Evolutionary conservation across 306 rosid species (phyloP), one percentile per base, ranked within the genome.

Genomic region (Rosa rugosa): DNA sequence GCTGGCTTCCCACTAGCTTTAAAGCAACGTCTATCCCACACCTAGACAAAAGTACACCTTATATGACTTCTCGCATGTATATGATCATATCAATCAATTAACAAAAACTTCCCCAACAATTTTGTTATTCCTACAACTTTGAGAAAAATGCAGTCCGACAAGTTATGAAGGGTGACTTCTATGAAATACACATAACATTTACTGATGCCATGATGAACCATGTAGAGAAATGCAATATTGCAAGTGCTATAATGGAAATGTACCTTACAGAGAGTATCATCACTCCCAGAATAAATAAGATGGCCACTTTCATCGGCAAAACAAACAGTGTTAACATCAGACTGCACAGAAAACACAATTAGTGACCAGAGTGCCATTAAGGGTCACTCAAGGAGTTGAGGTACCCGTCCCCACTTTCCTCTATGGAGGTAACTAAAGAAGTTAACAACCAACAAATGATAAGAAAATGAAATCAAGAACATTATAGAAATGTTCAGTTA

Each of bases 1-100:
- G 96, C 94, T 40, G 97, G 85, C 81, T 90, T 83, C 76, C 88
- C 95, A 47, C 57, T 91, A 6, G 89, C 18, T 65, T 57, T 80
- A 71, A 92, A 80, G 86, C 98, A 95, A 45, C 96, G 99, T 86
- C 97, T 86, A 84, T 95, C 99, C 98, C 99, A 92, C 76, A 95
- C 99, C 98, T 95, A 81, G 63, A 62, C 56, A 83, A 75, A 44
- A 64, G 73, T 74, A 85, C 51, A 74, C 51, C 44, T 51, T 74
- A 44, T 44, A 75, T 59, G 67, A 73, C 16, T 40, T 73, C 22
- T 23, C 1, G 41, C 41, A 40, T 41, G 13, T 31, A 13, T 56
- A 14, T 31, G 36, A 31, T 14, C 68, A 56, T 5, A 13, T 8
- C 12, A 59, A 34, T 25, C 41, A 59, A 75, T 22, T 5, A 42